phyloP scores from a whole-genome alignment of 345 rosid genomes.

The Cochlearia excelsa region DNA sequence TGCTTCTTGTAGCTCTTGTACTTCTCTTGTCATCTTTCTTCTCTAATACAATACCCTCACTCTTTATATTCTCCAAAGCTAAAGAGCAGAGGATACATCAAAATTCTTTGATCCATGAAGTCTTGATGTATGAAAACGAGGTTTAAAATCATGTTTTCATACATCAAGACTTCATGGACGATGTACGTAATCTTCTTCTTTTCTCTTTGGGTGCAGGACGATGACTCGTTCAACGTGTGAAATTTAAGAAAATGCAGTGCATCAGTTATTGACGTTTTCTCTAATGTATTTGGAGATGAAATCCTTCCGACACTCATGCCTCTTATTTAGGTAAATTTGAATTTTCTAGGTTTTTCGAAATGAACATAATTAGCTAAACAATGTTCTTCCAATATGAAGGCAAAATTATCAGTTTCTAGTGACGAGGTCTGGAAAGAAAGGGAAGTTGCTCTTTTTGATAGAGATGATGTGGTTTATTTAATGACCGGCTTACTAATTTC shows the following conservation, averaged over 20 bases:
- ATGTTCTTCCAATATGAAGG: conserved; percentile 47
- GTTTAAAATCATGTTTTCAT: conserved; percentile 93
- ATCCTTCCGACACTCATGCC: too few relatives aligned
- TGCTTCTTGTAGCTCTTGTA: conserved; percentile 40
- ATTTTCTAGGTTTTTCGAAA: conserved; percentile 85
- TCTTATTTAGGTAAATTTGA: too few relatives aligned
- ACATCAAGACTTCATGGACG: conserved; percentile 83
- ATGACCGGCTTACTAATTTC: conserved; percentile 55
- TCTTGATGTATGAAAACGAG: too few relatives aligned
- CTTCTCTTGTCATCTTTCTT: too few relatives aligned
- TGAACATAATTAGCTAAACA: conserved; percentile 35
- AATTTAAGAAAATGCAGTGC: conserved; percentile 98
- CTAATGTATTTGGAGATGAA: too few relatives aligned
- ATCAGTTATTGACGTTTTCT: conserved; percentile 83
- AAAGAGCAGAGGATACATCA: too few relatives aligned
- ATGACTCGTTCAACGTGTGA: conserved; percentile 80
- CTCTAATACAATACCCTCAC: too few relatives aligned
- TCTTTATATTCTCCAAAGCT: too few relatives aligned
- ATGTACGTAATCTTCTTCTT: conserved; percentile 48
- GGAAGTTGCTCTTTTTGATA: conserved; percentile 97
- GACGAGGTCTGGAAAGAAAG: conserved; percentile 95
- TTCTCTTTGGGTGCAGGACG: conserved; percentile 50
- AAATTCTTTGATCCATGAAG: too few relatives aligned
- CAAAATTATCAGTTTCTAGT: conserved; percentile 62
- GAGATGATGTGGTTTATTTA: conserved; percentile 52